Evolutionary conservation across 139 green algal genomes (phyloP), one percentile per base, ranked within the genome.

Genomic region (Micractinium conductrix): DNA sequence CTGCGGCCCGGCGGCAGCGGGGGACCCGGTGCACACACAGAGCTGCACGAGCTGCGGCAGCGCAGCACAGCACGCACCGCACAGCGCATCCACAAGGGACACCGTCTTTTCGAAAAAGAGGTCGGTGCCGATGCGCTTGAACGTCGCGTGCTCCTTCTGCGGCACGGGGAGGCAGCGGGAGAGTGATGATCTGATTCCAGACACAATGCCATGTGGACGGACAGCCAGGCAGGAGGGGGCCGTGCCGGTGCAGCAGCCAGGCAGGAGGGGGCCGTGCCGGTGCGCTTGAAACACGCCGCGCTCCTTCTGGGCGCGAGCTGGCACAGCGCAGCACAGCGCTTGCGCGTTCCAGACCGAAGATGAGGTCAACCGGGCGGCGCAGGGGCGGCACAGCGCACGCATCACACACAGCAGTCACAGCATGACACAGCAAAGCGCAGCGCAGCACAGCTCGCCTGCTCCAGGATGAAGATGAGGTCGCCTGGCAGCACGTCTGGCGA

Each of bases 401-500:
- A n/a, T n/a, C n/a, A n/a, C n/a, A n/a, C n/a, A n/a, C n/a, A n/a
- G n/a, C n/a, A n/a, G n/a, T n/a, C n/a, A n/a, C n/a, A n/a, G n/a
- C n/a, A n/a, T n/a, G n/a, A n/a, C n/a, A n/a, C n/a, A n/a, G n/a
- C n/a, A n/a, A n/a, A n/a, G n/a, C n/a, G n/a, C n/a, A n/a, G n/a
- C n/a, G n/a, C n/a, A n/a, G n/a, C n/a, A n/a, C 48, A 84, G 96
- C 76, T 22, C 62, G 74, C 78, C 87, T 95, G 91, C 87, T 98
- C 91, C 44, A 99, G 87, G 19, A 99, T 90, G 67, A 99, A 98
- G 53, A 99, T 91, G 40, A 99, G 95, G 85, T 99, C 96, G 14
- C 97, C 97, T 8, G 96, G 95, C 78, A 92, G 84, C n/a, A 98
- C 91, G 48, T 92, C 93, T 16, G 97, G 95, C 79, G 97, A 92